Evolutionary conservation across 768 basidiomycete species (phyloP).

Genomic region (Pleurotus eryngii): DNA sequence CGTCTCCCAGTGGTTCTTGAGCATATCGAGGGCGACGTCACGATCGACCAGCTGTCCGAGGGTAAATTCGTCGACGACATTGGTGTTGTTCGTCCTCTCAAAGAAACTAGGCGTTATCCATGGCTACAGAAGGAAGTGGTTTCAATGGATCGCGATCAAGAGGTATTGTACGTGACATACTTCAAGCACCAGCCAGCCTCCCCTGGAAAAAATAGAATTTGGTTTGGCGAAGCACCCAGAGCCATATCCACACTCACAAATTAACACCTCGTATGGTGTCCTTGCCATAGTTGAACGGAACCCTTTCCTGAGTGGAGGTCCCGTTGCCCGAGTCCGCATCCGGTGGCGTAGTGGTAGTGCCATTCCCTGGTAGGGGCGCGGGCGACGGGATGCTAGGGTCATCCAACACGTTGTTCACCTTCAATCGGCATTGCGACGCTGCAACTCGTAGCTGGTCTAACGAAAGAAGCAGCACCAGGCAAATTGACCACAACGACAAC

Average conservation of each 20-base stretch:
- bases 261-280: constrained; percentile 57
- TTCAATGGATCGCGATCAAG: not conserved
- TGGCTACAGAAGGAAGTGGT: constrained; percentile 36
- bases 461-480: not conserved
- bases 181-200: constrained; percentile 65
- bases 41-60: constrained; percentile 50
- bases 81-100: constrained; percentile 51
- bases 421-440: constrained; percentile 30
- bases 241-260: constrained; percentile 38
- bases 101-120: constrained; percentile 82
- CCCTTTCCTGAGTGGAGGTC: constrained; percentile 15
- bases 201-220: constrained; percentile 26
- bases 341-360: constrained; percentile 10
- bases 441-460: constrained; percentile 8
- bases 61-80: constrained; percentile 61
- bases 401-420: constrained; percentile 13
- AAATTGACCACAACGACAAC: not conserved
- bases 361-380: constrained; percentile 9
- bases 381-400: constrained; percentile 6
- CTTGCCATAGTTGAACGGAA: constrained; percentile 41
- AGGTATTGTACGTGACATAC: constrained; percentile 21
- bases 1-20: constrained; percentile 57
- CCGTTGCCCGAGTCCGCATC: constrained; percentile 8
- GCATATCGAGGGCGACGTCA: constrained; percentile 35
- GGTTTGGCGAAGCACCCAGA: no score